These are phyloP conservation scores for Fraxinus xanthoxyloides DNA, from an alignment of 305 asterid species.

Conservation along the genomic window DNA sequence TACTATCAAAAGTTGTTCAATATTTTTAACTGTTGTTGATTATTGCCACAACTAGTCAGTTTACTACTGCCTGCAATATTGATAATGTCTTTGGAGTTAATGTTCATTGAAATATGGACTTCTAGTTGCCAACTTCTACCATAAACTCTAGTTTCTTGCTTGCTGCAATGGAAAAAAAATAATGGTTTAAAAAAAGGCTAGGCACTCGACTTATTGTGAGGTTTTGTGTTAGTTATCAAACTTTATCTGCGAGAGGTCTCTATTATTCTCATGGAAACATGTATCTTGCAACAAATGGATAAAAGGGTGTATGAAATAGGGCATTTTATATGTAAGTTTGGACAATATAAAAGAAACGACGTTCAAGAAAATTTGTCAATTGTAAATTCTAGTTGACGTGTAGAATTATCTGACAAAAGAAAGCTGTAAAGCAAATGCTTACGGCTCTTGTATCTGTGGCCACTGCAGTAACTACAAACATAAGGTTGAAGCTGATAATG, in stretches of 20 bases:
- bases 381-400: not conserved
- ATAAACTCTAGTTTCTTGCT: not conserved
- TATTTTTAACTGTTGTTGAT: not conserved
- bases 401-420: not conserved
- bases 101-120: not conserved
- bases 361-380: not conserved
- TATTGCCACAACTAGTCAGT: not conserved
- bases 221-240: not conserved
- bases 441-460: slow-evolving; percentile 95
- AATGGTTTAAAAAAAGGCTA: not conserved
- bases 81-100: too few relatives aligned
- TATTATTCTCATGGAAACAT: not conserved
- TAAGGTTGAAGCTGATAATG: slow-evolving; percentile 76
- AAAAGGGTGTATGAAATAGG: not conserved
- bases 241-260: not conserved
- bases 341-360: not conserved
- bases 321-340: not conserved
- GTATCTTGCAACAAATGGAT: not conserved
- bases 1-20: not conserved
- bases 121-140: not conserved
- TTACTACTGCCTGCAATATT: not conserved
- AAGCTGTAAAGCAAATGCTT: slow-evolving; percentile 24
- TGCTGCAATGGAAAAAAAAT: not conserved
- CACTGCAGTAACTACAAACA: slow-evolving; percentile 93
- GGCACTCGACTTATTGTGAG: not conserved